Base-by-base conservation (phyloP, 768 basidiomycete genomes). In the Ramaria sp. region DNA sequence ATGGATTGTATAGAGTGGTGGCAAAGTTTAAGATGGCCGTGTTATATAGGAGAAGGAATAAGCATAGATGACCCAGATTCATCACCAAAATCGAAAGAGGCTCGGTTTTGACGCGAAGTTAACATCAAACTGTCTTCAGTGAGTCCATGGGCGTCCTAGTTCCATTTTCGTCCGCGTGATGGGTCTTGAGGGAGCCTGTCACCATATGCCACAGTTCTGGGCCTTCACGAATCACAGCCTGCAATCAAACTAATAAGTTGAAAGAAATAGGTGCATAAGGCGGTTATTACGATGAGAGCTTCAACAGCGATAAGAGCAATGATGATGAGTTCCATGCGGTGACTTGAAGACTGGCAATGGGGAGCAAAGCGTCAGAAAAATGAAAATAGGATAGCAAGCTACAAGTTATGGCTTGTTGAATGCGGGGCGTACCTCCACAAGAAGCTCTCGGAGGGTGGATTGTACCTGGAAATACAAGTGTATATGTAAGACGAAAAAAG, bases 281-380 rank as follows among this genome's bases (percentile, higher is more conserved):
- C 17, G 15, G 19, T 42, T 62, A 69, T 66, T 64, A 93, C 92
- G 51, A 96, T 87, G 63, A 91, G 75, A n/a, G 93, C 91, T 69
- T 95, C 92, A 11, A 96, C 91, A 0, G 93, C 90, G 64, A 97
- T 96, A 50, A 98, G 84, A 1, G 81, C 78, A 62, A 97, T 98
- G 67, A 97, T 97, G 60, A 97, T 88, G 4, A 95, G 74, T 70
- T 98, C 95, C 88, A 98, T 93, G 1, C 88, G 83, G 65, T 96
- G 91, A 2, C 78, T 81, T 4, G 88, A 90, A 3, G 91, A 89
- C 89, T 95, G 63, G 10, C 1, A 17, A 37, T 37, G 34, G 13
- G 34, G 9, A 37, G 34, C 10, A 27, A 27, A 27, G 3, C 27
- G 27, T 27, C 5, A 37, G 34, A 37, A 37, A 37, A 13, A 37